Evolutionary conservation across 1,284 basidiomycete species (phyloP).

Genomic region (Microstroma glucosiphilum): DNA sequence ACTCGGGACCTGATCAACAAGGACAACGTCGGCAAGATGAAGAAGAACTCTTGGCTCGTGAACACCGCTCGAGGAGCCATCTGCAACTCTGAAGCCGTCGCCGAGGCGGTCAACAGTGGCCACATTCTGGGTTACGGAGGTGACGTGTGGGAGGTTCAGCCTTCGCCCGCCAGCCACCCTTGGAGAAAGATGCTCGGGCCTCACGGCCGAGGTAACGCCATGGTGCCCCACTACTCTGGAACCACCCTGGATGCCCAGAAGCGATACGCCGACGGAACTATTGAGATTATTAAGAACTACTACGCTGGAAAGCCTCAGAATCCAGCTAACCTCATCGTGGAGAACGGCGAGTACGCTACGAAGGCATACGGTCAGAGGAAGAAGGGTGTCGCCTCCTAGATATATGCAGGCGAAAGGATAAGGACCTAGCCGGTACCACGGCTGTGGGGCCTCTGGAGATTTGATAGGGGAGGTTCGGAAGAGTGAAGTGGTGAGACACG

Average conservation of each 20-base stretch:
- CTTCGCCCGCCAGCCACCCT: slow-evolving; percentile 68
- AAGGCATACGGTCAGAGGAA: slow-evolving; percentile 45
- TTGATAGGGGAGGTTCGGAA: too few species aligned
- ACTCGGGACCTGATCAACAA: slow-evolving; percentile 64
- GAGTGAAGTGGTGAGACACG: too few species aligned
- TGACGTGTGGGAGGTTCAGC: slow-evolving; percentile 50
- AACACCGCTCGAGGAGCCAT: slow-evolving; percentile 94
- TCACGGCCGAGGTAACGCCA: slow-evolving; percentile 63
- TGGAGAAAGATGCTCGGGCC: slow-evolving; percentile 71
- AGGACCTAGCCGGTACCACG: too few species aligned
- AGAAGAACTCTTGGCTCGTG: slow-evolving; percentile 77
- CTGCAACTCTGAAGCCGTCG: slow-evolving; percentile 74
- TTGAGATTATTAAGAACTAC: slow-evolving; percentile 74
- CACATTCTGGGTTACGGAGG: slow-evolving; percentile 63
- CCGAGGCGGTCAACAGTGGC: slow-evolving; percentile 69
- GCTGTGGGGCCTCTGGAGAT: too few species aligned
- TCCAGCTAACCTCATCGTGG: slow-evolving; percentile 68
- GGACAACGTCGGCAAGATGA: slow-evolving; percentile 79
- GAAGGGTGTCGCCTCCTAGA: neutral
- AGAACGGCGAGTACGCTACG: slow-evolving; percentile 48
- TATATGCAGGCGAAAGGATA: neutral
- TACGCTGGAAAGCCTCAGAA: slow-evolving; percentile 63
- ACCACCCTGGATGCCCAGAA: slow-evolving; percentile 85
- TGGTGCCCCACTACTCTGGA: slow-evolving; percentile 68
- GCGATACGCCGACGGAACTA: slow-evolving; percentile 76